phyloP scores from a whole-genome alignment of 495 filamentous ascomycete species.

The Neurospora tetraspora region DNA sequence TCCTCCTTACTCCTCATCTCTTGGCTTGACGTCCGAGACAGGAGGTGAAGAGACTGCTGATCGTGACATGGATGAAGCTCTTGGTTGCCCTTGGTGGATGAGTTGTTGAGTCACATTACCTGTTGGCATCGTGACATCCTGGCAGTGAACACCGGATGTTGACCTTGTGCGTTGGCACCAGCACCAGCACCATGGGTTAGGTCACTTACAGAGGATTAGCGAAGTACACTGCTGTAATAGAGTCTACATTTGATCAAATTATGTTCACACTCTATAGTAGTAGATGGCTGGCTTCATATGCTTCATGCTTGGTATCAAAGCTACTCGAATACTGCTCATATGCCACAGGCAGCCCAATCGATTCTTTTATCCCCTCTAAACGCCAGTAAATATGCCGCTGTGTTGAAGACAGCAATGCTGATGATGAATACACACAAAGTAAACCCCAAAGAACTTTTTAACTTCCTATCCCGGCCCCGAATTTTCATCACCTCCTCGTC shows the following conservation, averaged over 20 bases:
- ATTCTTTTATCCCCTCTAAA: not conserved
- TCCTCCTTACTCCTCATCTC: not conserved
- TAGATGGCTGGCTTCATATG: not conserved
- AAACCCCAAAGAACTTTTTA: not conserved
- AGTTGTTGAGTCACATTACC: not conserved
- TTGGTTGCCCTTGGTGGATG: not conserved
- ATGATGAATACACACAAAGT: not conserved
- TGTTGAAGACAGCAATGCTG: not conserved
- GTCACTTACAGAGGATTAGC: not conserved
- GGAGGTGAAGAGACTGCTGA: not conserved
- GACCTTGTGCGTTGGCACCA: not conserved
- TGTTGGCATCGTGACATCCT: not conserved
- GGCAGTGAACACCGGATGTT: not conserved
- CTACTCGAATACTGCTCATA: not conserved
- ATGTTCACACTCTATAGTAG: not conserved
- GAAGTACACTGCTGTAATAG: not conserved
- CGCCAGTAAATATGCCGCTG: not conserved
- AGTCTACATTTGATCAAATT: not conserved
- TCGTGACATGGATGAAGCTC: not conserved
- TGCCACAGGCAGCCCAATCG: not conserved
- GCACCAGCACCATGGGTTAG: not conserved
- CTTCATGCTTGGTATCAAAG: not conserved
- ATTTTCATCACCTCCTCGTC: not conserved
- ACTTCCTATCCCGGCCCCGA: not conserved
- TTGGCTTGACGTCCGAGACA: not conserved